These are phyloP conservation scores for Silene latifolia DNA, from an alignment of 148 eudicot species.

Conservation along the genomic window DNA sequence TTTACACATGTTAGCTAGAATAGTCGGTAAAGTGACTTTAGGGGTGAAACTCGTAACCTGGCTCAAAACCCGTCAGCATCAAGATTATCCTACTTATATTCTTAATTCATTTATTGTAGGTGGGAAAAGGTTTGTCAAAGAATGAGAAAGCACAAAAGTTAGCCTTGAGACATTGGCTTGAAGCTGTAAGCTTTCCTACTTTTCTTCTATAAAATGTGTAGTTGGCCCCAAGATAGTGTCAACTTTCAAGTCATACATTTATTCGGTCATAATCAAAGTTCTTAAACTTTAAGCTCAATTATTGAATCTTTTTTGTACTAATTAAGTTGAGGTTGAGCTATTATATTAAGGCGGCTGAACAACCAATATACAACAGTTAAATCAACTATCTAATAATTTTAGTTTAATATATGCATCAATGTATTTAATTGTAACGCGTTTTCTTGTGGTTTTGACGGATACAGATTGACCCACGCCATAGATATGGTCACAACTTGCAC, in stretches of 20 bases:
- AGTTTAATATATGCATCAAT: not conserved
- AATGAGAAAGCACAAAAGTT: slow-evolving; percentile 48
- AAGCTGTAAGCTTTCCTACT: slow-evolving; percentile 62
- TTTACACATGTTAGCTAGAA: too few relatives aligned
- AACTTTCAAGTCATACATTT: not conserved
- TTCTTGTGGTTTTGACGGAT: slow-evolving; percentile 6
- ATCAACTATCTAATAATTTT: not conserved
- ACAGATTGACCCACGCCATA: slow-evolving; percentile 96
- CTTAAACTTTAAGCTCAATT: not conserved
- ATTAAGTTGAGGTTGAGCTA: not conserved
- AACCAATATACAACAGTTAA: not conserved
- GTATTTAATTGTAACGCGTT: not conserved
- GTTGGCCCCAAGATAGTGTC: slow-evolving; percentile 1
- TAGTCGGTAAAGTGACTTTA: too few relatives aligned
- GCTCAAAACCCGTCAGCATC: too few relatives aligned
- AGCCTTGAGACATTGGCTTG: slow-evolving; percentile 64
- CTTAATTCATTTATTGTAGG: slow-evolving; percentile 22
- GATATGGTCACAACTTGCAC: slow-evolving; percentile 95
- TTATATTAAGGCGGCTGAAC: slow-evolving; percentile 6
- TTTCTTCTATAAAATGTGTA: not conserved
- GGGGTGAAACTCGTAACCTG: too few relatives aligned
- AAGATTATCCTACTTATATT: too few relatives aligned
- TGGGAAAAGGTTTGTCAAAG: slow-evolving; percentile 49
- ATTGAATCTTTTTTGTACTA: not conserved
- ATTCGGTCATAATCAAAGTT: not conserved